phyloP scores from a whole-genome alignment of 2,329 filamentous ascomycete genomes.

The Coniochaeta ligniaria region DNA sequence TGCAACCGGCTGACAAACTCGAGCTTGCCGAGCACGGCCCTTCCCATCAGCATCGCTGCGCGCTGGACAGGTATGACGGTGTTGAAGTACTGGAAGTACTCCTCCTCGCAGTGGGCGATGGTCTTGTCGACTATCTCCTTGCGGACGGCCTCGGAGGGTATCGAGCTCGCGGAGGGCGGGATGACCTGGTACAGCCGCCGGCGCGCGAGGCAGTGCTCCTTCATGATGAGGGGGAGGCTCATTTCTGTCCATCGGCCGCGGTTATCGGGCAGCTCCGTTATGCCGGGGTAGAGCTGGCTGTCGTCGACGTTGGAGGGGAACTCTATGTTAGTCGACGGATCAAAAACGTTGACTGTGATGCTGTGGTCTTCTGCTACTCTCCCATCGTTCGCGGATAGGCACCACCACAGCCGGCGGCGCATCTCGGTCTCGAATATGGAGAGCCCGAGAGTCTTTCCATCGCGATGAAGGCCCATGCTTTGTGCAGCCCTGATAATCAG shows the following conservation, averaged over 20 bases:
- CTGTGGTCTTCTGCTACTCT: conserved; percentile 52
- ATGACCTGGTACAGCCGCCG: conserved; percentile 35
- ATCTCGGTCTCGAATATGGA: conserved; percentile 46
- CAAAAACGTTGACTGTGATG: conserved; percentile 16
- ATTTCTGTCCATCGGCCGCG: conserved; percentile 48
- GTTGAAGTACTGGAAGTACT: conserved; percentile 7
- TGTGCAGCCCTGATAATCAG: conserved; percentile 38
- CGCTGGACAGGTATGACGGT: conserved; percentile 9
- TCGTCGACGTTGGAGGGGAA: conserved; percentile 52
- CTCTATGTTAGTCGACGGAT: conserved; percentile 41
- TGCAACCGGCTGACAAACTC: conserved; percentile 7
- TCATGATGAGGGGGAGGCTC: conserved; percentile 46
- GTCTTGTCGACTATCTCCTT: neutral
- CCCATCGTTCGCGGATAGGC: conserved; percentile 43
- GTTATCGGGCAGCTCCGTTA: conserved; percentile 37
- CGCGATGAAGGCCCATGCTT: conserved; percentile 30
- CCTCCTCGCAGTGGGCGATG: conserved; percentile 1
- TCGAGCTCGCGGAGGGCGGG: neutral
- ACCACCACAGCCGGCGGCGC: conserved; percentile 46
- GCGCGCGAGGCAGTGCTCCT: conserved; percentile 42
- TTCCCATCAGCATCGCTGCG: neutral
- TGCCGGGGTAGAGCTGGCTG: conserved; percentile 38
- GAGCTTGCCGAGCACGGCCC: conserved; percentile 6
- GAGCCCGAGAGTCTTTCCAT: conserved; percentile 37
- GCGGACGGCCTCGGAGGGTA: conserved; percentile 17